Evolutionary conservation across 805 yeast species (phyloP).

Genomic region (Kluyveromyces aestuarii): DNA sequence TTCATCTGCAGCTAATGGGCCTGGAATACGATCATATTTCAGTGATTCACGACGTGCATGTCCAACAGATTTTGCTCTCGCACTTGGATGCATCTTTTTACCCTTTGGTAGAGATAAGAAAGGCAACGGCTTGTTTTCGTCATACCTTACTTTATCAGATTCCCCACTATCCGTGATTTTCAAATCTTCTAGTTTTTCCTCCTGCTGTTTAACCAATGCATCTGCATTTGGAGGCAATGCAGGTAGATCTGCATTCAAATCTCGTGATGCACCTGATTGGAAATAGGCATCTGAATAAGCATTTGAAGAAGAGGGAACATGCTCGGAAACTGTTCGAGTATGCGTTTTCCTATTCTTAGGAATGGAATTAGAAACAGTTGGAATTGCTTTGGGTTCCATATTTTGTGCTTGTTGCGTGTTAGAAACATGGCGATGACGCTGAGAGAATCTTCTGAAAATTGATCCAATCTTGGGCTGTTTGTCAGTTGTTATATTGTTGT

Average conservation of each 20-base stretch:
- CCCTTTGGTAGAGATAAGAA: slow-evolving; percentile 19
- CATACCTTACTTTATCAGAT: slow-evolving; percentile 5
- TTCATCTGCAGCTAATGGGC: slow-evolving; percentile 10
- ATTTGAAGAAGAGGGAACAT: slow-evolving; percentile 17
- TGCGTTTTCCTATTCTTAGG: slow-evolving; percentile 18
- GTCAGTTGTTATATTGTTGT: slow-evolving; percentile 10
- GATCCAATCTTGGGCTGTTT: slow-evolving; percentile 26
- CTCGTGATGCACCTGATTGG: slow-evolving; percentile 3
- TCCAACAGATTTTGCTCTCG: slow-evolving; percentile 72
- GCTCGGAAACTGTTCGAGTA: slow-evolving; percentile 34
- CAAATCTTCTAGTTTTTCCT: slow-evolving; percentile 14
- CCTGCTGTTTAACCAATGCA: slow-evolving; percentile 24
- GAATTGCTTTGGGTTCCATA: slow-evolving; percentile 5
- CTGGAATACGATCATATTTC: slow-evolving; percentile 29
- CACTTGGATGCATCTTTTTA: slow-evolving; percentile 59
- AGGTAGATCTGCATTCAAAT: slow-evolving; percentile 20
- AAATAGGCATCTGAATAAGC: slow-evolving; percentile 1
- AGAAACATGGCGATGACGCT: slow-evolving; percentile 18
- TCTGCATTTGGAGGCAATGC: slow-evolving; percentile 30
- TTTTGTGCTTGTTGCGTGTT: slow-evolving; percentile 6
- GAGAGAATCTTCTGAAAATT: slow-evolving; percentile 29
- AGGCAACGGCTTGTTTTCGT: slow-evolving; percentile 19
- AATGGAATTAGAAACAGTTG: slow-evolving; percentile 6
- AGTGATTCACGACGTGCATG: slow-evolving; percentile 60
- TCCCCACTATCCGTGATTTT: slow-evolving; percentile 10